Evolutionary conservation across 176 grass and related monocot genomes (phyloP).

Genomic region (Urochloa ruziziensis): DNA sequence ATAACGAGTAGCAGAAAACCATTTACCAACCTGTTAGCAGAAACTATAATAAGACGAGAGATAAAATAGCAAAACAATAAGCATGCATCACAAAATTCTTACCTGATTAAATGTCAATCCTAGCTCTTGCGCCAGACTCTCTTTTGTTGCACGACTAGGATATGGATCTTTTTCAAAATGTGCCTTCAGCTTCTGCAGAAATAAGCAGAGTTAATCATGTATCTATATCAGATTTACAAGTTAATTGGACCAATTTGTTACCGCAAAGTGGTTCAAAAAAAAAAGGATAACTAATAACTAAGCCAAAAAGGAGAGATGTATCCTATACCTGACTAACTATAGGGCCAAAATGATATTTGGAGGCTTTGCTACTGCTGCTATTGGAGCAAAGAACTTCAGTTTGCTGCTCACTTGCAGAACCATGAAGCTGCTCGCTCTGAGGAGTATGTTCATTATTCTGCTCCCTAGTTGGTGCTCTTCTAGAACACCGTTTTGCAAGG

Average conservation of each 20-base stretch:
- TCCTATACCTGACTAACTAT: slow-evolving; percentile 49
- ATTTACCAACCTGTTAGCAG: slow-evolving; percentile 52
- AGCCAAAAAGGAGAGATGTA: slow-evolving; percentile 3
- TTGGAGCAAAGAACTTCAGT: slow-evolving; percentile 41
- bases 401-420: slow-evolving; percentile 26
- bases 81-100: slow-evolving; percentile 2
- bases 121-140: slow-evolving; percentile 57
- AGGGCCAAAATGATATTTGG: slow-evolving; percentile 36
- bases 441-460: slow-evolving; percentile 39
- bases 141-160: slow-evolving; percentile 52
- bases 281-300: slow-evolving; percentile 11
- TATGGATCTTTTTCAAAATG: slow-evolving; percentile 62
- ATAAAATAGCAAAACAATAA: not conserved
- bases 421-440: slow-evolving; percentile 3
- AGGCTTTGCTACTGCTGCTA: slow-evolving; percentile 25
- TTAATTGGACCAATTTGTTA: slow-evolving; percentile 9
- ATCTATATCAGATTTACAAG: not conserved
- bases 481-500: slow-evolving; percentile 7
- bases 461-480: slow-evolving; percentile 12
- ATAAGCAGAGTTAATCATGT: not conserved
- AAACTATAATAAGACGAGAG: slow-evolving; percentile 24
- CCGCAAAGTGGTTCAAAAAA: not conserved
- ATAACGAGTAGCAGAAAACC: slow-evolving; percentile 56
- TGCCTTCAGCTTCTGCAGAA: slow-evolving; percentile 51
- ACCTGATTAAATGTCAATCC: slow-evolving; percentile 64